phyloP scores from a whole-genome alignment of 108 stramenopile genomes.

The Fragilariopsis cylindrus region DNA sequence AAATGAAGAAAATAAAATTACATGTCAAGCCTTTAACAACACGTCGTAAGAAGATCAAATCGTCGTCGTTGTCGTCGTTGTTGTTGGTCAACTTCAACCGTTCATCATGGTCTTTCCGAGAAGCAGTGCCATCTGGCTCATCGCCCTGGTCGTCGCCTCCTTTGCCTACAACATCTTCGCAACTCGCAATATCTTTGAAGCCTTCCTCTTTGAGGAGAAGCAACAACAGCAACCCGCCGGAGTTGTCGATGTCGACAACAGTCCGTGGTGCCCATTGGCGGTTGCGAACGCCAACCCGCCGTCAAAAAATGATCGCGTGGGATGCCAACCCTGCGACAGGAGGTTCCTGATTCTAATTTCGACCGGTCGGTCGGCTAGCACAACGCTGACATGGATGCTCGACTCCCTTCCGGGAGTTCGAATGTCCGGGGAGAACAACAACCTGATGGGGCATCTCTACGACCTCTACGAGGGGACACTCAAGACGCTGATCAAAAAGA shows the following conservation, averaged over 20 bases:
- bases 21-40: too few relatives aligned
- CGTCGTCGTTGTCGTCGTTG: too few relatives aligned
- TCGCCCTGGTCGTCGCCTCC: too few relatives aligned
- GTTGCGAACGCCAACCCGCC: neutral
- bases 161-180: too few relatives aligned
- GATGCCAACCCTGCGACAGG: conserved; percentile 34
- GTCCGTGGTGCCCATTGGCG: neutral
- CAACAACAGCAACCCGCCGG: neutral
- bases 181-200: too few relatives aligned
- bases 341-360: conserved; percentile 38
- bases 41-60: too few relatives aligned
- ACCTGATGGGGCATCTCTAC: conserved; percentile 13
- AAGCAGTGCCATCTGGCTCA: too few relatives aligned
- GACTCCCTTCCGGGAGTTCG: conserved; percentile 40
- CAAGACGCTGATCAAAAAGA: neutral
- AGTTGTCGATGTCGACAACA: neutral
- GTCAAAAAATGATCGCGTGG: too few relatives aligned
- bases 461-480: neutral
- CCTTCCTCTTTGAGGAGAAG: too few relatives aligned
- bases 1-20: too few relatives aligned
- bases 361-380: conserved; percentile 42
- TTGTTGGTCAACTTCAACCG: too few relatives aligned
- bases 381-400: conserved; percentile 40
- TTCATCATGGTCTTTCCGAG: too few relatives aligned
- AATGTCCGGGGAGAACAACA: conserved; percentile 41